These are phyloP conservation scores for Thermothielavioides terrestris DNA, from an alignment of 495 filamentous ascomycete species.

Conservation along the genomic window DNA sequence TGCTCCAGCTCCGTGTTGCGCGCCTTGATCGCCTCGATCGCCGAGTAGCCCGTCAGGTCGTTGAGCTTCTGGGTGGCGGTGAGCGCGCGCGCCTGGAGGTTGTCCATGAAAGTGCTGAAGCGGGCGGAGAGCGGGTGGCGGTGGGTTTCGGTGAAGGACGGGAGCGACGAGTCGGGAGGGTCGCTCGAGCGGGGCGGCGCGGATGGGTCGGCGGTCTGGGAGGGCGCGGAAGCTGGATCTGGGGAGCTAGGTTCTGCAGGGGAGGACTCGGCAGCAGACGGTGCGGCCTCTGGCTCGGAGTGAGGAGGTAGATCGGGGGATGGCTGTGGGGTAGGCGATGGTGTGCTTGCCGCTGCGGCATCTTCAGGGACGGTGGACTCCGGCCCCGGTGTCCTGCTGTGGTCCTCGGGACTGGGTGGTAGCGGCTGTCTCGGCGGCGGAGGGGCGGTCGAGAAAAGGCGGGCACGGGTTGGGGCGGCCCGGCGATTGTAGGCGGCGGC, in stretches of 20 bases:
- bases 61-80: constrained; percentile 82
- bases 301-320: neutral
- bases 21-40: constrained; percentile 76
- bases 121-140: constrained; percentile 65
- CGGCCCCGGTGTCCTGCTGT: neutral
- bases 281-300: neutral
- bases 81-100: constrained; percentile 74
- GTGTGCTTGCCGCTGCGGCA: neutral
- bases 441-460: constrained; percentile 16
- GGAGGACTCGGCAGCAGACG: neutral
- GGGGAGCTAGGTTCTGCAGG: neutral
- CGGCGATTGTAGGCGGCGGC: neutral
- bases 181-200: neutral
- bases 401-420: neutral
- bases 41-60: constrained; percentile 86
- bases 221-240: neutral
- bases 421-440: constrained; percentile 7
- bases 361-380: neutral
- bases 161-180: constrained; percentile 43
- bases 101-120: constrained; percentile 76
- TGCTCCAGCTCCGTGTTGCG: constrained; percentile 65
- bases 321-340: neutral
- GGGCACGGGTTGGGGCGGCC: neutral
- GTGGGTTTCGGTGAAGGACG: constrained; percentile 66
- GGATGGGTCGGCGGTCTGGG: neutral